Base-by-base conservation (phyloP, 2,329 filamentous ascomycete genomes). In the Botryotinia convoluta region DNA sequence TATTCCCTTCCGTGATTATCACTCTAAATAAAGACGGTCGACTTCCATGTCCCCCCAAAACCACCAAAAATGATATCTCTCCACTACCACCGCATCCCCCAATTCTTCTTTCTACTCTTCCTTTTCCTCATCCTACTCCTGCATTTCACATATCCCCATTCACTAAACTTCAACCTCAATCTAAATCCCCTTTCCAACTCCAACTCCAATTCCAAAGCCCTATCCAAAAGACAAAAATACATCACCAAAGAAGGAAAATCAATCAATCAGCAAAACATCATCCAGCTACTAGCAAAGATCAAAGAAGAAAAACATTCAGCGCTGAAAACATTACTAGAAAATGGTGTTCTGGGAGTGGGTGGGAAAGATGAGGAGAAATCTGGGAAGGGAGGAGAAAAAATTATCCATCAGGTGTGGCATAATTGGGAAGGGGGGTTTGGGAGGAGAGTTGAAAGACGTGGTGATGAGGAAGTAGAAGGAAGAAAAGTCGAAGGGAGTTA, bases 361-460 rank as follows among this genome's bases (percentile, higher is more conserved):
- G 6, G 3, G 1, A 3, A 9, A 8, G 0, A 16, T 4, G n/a
- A n/a, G 1, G 57, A 18, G 8, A 1, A 10, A 1, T 5, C 32
- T 35, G 12, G 3, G 0, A 14, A 26, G 2, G 59, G 12, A 8
- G 35, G 5, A 16, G 22, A 7, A 9, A 69, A 54, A 20, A 44
- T 69, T 29, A 20, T 69, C 18, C 67, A 69, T 69, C 67, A 69
- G 37, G 39, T 69, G n/a, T 69, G 67, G 67, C 35, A 57, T 22
- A 59, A 69, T 59, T 42, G 20, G 45, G 20, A 35, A 26, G 67
- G 67, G 4, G 67, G 35, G 3, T 69, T 69, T 54, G 67, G 42
- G 7, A 20, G 37, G 3, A 61, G 12, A n/a, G 67, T 59, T 44
- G 51, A 16, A 37, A 51, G 44, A 9, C 51, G 51, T 8, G 20